These are phyloP conservation scores for Saccharomyces paradoxus DNA, from an alignment of 805 yeast genomes.

Conservation along the genomic window DNA sequence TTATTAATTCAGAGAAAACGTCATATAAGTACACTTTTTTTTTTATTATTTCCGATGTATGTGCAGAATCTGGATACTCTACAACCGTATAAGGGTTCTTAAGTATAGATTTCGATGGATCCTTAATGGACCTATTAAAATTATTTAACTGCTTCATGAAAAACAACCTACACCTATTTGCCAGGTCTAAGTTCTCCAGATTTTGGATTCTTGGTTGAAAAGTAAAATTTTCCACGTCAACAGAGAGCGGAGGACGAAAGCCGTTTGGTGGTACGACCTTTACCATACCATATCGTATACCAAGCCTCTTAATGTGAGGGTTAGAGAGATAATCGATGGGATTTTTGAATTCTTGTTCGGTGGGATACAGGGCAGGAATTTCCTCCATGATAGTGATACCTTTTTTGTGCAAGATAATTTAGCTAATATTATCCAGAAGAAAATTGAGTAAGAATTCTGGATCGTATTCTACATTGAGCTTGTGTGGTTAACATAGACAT, in stretches of 20 bases:
- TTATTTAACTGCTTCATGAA: constrained; percentile 56
- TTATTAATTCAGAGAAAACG: constrained; percentile 29
- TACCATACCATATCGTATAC: constrained; percentile 61
- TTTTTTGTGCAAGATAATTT: not conserved
- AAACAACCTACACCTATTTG: constrained; percentile 54
- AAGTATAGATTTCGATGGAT: constrained; percentile 5
- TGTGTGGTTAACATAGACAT: not conserved
- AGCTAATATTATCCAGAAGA: not conserved
- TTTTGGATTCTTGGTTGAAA: constrained; percentile 67
- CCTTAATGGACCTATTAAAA: constrained; percentile 30
- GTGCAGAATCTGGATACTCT: not conserved
- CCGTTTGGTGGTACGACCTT: constrained; percentile 57
- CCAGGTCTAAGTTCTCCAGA: constrained; percentile 53
- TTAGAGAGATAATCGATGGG: constrained; percentile 61
- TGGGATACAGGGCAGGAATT: constrained; percentile 51
- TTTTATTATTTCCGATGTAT: not conserved
- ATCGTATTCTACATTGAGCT: not conserved
- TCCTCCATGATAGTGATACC: constrained; percentile 11
- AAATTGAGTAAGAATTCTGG: not conserved
- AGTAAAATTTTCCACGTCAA: constrained; percentile 44
- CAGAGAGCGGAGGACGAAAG: constrained; percentile 46
- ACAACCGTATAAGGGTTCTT: constrained; percentile 7
- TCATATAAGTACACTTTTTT: constrained; percentile 32
- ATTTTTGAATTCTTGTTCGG: constrained; percentile 47
- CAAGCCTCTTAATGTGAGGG: constrained; percentile 36